These are phyloP conservation scores for Ogataea nonfermentans DNA, from an alignment of 805 yeast genomes.

Conservation along the genomic window DNA sequence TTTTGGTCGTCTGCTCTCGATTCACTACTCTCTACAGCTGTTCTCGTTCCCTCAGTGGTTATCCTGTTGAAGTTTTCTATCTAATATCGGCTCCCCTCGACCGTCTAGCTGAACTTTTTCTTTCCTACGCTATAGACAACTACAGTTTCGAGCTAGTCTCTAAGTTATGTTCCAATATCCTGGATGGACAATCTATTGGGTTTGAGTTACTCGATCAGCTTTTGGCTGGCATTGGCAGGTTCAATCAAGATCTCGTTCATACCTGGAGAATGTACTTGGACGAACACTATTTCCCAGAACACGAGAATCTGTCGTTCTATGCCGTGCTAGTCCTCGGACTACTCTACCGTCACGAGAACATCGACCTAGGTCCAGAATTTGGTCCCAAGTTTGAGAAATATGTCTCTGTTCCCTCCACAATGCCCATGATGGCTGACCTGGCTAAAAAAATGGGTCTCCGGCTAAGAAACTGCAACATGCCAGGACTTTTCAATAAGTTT, in stretches of 20 bases:
- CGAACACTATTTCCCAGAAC: slow-evolving; percentile 3
- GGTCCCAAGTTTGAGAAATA: slow-evolving; percentile 3
- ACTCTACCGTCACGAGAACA: slow-evolving; percentile 1
- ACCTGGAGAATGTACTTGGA: slow-evolving; percentile 10
- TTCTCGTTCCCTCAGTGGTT: slow-evolving; percentile 1
- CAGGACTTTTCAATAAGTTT: background rate
- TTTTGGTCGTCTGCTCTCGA: background rate
- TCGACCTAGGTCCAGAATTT: slow-evolving; percentile 6
- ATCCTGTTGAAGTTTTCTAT: slow-evolving; percentile 13
- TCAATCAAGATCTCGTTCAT: slow-evolving; percentile 9
- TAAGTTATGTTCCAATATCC: slow-evolving; percentile 14
- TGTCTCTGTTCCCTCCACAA: background rate
- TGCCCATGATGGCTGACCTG: background rate
- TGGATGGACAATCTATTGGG: slow-evolving; percentile 5
- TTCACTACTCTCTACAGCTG: slow-evolving; percentile 11
- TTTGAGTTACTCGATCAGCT: slow-evolving; percentile 15
- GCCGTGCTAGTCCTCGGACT: slow-evolving; percentile 16
- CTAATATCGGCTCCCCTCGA: slow-evolving; percentile 7
- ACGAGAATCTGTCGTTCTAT: slow-evolving; percentile 12
- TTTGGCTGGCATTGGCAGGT: slow-evolving; percentile 16
- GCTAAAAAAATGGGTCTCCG: slow-evolving; percentile 1
- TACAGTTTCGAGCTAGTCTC: slow-evolving; percentile 8
- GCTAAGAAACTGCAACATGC: background rate
- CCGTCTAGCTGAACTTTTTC: slow-evolving; percentile 11
- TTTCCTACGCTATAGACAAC: slow-evolving; percentile 17